These are phyloP conservation scores for Dimocarpus longan DNA, from an alignment of 345 rosid species.

Conservation along the genomic window DNA sequence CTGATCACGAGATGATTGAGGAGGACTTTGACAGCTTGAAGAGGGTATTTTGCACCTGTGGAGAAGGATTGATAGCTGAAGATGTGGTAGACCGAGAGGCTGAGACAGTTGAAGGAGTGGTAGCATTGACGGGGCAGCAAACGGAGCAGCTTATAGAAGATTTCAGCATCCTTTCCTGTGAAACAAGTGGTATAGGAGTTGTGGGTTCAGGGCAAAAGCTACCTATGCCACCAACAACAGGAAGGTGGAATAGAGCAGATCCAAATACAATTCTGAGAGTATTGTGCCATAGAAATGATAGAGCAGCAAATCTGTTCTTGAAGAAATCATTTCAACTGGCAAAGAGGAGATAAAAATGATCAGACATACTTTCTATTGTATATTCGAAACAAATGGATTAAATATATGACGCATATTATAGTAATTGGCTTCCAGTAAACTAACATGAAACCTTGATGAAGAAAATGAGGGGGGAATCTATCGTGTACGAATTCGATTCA, in stretches of 20 bases:
- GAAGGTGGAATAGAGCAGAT: conserved; percentile 76
- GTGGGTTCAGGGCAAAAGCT: conserved; percentile 56
- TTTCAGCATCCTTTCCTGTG: conserved; percentile 59
- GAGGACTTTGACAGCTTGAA: conserved; percentile 78
- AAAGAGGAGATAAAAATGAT: conserved; percentile 48
- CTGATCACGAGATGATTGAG: conserved; percentile 57
- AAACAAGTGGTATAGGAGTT: conserved; percentile 53
- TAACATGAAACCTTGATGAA: background rate
- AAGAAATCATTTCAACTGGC: conserved; percentile 73
- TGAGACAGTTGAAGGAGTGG: conserved; percentile 72
- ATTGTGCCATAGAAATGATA: conserved; percentile 78
- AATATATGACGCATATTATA: conserved; percentile 10
- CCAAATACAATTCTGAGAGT: conserved; percentile 82
- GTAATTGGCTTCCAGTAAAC: conserved; percentile 6
- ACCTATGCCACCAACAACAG: conserved; percentile 82
- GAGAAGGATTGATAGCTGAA: conserved; percentile 73
- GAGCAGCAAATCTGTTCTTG: conserved; percentile 62
- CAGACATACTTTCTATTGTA: background rate
- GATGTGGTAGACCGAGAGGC: conserved; percentile 71
- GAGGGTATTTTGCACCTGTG: conserved; percentile 65
- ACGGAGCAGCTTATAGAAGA: conserved; percentile 86
- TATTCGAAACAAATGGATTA: conserved; percentile 9
- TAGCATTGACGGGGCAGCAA: conserved; percentile 66
- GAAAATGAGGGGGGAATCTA: background rate
- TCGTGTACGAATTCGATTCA: conserved; percentile 13